Conservation (phyloP, 208 protist species). For the Leptomonas seymouri region DNA sequence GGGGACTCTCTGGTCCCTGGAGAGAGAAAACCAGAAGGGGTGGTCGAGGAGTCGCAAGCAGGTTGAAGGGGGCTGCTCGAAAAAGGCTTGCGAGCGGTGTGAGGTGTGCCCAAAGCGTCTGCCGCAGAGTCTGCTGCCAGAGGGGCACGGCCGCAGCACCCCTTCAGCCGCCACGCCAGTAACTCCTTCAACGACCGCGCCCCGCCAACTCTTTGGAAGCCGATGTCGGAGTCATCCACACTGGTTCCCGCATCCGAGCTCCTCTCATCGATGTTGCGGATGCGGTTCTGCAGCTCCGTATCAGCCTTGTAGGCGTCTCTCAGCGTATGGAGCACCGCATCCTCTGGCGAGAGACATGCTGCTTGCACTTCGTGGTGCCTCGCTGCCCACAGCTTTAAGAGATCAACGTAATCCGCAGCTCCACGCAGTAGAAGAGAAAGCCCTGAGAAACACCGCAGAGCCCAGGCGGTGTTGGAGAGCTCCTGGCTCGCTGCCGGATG, state of each 20-base stretch:
- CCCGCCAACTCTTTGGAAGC: not conserved
- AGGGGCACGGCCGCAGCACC: not conserved
- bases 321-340: not conserved
- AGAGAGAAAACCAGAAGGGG: not conserved
- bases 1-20: not conserved
- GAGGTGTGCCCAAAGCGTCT: not conserved
- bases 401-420: slow-evolving; percentile 30
- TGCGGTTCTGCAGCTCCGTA: not conserved
- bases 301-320: not conserved
- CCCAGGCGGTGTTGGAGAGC: slow-evolving; percentile 27
- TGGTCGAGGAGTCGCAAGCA: not conserved
- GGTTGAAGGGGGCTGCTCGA: not conserved
- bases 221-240: not conserved
- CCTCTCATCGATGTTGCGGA: not conserved
- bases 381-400: not conserved
- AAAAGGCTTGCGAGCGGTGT: not conserved
- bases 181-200: slow-evolving; percentile 17
- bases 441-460: slow-evolving; percentile 27
- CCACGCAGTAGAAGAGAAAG: slow-evolving; percentile 23
- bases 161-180: slow-evolving; percentile 22
- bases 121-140: not conserved
- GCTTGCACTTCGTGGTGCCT: not conserved
- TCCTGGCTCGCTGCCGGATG: not conserved
- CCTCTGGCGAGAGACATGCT: not conserved
- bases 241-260: not conserved